Conservation (phyloP, 2,329 filamentous ascomycete genomes). For the Chaetomiaceae sp. region DNA sequence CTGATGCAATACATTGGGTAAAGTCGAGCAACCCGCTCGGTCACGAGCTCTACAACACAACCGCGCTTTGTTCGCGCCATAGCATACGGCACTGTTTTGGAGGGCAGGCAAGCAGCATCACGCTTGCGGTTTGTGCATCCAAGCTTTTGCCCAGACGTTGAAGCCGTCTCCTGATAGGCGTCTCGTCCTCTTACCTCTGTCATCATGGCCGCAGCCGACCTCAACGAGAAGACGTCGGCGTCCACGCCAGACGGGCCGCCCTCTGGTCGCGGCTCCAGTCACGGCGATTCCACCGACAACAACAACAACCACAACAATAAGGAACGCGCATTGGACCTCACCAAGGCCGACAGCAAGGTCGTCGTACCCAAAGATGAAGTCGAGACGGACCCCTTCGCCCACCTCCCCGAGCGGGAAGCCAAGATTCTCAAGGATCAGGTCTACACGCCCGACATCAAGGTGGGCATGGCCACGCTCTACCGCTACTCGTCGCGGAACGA, state of each 20-base stretch:
- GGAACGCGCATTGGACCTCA: conserved; percentile 12
- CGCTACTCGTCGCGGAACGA: conserved; percentile 67
- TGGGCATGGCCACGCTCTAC: conserved; percentile 62
- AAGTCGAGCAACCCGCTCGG: conserved; percentile 5
- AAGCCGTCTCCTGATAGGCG: background rate
- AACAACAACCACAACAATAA: background rate
- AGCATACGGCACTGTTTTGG: too few relatives aligned
- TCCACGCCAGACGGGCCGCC: conserved; percentile 2
- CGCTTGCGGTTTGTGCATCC: too few relatives aligned
- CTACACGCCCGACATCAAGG: conserved; percentile 57
- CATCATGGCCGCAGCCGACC: conserved; percentile 10
- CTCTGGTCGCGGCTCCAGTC: conserved; percentile 18
- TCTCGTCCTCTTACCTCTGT: background rate
- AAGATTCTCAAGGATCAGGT: conserved; percentile 66
- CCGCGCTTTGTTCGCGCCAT: background rate
- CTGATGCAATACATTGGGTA: conserved; percentile 1
- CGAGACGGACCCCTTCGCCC: conserved; percentile 24
- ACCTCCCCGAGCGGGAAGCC: conserved; percentile 45
- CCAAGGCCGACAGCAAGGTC: conserved; percentile 26
- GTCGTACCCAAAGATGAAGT: conserved; percentile 13
- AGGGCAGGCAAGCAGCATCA: too few relatives aligned
- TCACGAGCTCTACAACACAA: background rate
- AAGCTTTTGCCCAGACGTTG: too few relatives aligned
- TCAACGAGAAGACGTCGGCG: conserved; percentile 19
- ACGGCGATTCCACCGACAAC: conserved; percentile 19